Conservation (phyloP, 164 flowering plant genomes). For the Liquidambar formosana region DNA sequence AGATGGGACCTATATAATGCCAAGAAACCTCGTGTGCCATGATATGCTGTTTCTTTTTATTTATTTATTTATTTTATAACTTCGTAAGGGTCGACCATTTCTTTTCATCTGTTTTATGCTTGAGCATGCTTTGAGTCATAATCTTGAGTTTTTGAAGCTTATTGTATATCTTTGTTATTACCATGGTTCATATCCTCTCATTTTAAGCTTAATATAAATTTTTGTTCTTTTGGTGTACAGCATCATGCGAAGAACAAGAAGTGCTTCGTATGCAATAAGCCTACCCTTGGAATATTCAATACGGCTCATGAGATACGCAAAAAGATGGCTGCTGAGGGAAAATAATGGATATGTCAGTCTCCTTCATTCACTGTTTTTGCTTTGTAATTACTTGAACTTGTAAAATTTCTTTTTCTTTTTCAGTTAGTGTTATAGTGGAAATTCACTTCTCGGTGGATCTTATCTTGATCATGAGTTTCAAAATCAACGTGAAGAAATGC, state of each 20-base stretch:
- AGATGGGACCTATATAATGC: too few relatives aligned
- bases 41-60: too few relatives aligned
- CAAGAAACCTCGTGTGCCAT: too few relatives aligned
- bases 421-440: background rate
- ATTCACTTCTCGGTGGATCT: background rate
- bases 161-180: background rate
- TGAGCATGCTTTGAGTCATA: background rate
- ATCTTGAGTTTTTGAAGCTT: background rate
- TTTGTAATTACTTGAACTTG: background rate
- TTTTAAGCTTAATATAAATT: background rate
- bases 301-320: constrained; percentile 82
- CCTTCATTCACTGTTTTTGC: too few relatives aligned
- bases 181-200: background rate
- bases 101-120: background rate
- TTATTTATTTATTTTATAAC: too few relatives aligned
- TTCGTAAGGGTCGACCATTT: too few relatives aligned
- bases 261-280: constrained; percentile 86
- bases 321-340: constrained; percentile 56
- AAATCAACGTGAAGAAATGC: background rate
- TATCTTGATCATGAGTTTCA: background rate
- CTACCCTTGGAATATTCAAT: constrained; percentile 88
- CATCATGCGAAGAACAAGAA: constrained; percentile 92
- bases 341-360: constrained; percentile 10
- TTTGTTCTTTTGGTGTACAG: constrained; percentile 36
- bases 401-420: background rate